These are phyloP conservation scores for Quercus mongolica DNA, from an alignment of 306 rosid genomes.

Conservation along the genomic window DNA sequence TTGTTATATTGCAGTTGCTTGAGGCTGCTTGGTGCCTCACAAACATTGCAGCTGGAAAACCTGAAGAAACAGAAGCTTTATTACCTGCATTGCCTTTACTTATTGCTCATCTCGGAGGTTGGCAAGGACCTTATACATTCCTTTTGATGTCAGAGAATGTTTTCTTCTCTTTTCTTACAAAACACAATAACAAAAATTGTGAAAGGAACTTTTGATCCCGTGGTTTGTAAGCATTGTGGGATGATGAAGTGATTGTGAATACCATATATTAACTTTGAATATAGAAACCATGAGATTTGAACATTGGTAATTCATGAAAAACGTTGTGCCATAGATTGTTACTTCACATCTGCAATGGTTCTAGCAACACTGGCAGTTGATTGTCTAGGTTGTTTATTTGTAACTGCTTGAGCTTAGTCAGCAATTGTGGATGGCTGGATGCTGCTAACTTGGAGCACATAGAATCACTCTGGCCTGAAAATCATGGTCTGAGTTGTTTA, in stretches of 20 bases:
- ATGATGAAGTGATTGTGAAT: background rate
- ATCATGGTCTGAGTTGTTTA: background rate
- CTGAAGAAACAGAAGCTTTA: slow-evolving; percentile 86
- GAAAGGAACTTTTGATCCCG: background rate
- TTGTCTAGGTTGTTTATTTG: background rate
- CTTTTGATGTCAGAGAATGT: slow-evolving; percentile 10
- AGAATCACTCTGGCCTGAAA: background rate
- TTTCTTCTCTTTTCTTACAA: background rate
- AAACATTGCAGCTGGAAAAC: slow-evolving; percentile 95
- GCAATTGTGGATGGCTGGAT: background rate
- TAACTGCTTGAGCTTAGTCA: background rate
- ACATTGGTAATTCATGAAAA: background rate
- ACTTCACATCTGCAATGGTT: background rate
- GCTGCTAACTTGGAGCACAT: slow-evolving; percentile 1
- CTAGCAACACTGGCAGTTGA: background rate
- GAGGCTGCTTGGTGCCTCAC: slow-evolving; percentile 99
- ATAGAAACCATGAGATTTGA: background rate
- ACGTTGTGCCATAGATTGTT: no score
- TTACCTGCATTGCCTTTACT: slow-evolving; percentile 87
- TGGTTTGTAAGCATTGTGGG: background rate
- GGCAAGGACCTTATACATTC: slow-evolving; percentile 26
- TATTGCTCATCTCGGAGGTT: slow-evolving; percentile 97
- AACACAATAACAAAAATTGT: background rate
- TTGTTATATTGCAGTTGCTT: slow-evolving; percentile 66
- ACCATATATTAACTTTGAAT: background rate